Evolutionary conservation across 768 basidiomycete genomes (phyloP), one percentile per base, ranked within the genome.

Genomic region (Ramaria sp.): DNA sequence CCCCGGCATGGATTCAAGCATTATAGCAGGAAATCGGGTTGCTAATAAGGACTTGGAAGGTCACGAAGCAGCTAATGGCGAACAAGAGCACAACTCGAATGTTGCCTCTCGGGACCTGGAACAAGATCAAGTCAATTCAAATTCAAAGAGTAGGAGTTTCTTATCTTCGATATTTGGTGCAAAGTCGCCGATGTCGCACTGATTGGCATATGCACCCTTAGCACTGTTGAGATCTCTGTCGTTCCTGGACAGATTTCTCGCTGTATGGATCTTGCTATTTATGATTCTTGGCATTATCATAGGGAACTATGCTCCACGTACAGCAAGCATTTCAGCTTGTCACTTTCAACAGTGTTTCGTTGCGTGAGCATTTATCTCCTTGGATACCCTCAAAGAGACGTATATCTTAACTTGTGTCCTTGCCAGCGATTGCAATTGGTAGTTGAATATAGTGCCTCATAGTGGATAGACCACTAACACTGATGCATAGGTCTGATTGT

Each of bases 221-320:
- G 39, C 39, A 12, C 16, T 41, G 39, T 41, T 41, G 13, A 41
- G 20, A 22, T 41, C 39, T 2, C 16, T 41, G 39, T 41, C 39
- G 13, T 41, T 41, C 39, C 16, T 79, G 2, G 85, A 88, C 60
- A 74, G 79, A 16, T 70, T 83, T 5, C 70, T 88, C 27, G 80
- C 83, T 0, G 76, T 83, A 0, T 70, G 80, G 37, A 82, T 91
- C 28, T 70, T 92, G 2, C 24, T 85, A 0, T 75, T 72, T 25
- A 91, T 91, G 88, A 76, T 90, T 49, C 58, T 83, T 18, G 88
- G 87, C 0, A 81, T 88, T 4, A 63, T 89, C 48, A 79, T 92
- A 20, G 87, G 88, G 3, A 78, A 79, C 50, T 88, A 77, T 52
- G 81, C 74, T 1, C 76, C 75, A 71, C 30, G 78, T 88, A 1